Percentiles rank a stretch among this genome's conserved stretches.
Conservation (phyloP, 495 filamentous ascomycete genomes). For the Daldinia vernicosa region DNA sequence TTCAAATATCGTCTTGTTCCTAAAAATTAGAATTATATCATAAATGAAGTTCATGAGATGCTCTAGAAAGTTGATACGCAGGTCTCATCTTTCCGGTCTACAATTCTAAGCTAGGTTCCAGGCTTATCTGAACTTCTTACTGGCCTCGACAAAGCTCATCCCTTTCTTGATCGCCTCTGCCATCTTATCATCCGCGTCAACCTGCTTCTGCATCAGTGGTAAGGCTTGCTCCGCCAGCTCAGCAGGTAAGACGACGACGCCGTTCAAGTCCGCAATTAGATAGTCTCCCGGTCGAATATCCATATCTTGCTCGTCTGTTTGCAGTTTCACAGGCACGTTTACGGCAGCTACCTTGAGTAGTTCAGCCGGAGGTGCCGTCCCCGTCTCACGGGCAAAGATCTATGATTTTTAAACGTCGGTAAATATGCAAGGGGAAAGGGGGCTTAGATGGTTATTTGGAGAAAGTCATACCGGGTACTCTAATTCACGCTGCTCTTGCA, state of each 20-base stretch:
- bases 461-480: constrained; percentile 50
- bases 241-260: constrained; percentile 59
- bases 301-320: constrained; percentile 56
- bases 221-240: constrained; percentile 58
- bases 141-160: constrained; percentile 62
- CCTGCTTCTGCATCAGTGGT: constrained; percentile 58
- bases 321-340: constrained; percentile 51
- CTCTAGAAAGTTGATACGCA: not conserved
- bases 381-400: constrained; percentile 63
- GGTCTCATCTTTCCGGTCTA: not conserved
- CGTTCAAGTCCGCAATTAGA: constrained; percentile 65
- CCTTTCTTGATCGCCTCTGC: constrained; percentile 60
- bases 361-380: constrained; percentile 60
- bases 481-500: constrained; percentile 66
- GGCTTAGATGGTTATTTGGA: not conserved
- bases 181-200: constrained; percentile 64
- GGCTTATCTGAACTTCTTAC: constrained; percentile 53
- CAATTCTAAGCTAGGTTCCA: not conserved
- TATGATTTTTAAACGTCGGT: constrained; percentile 14
- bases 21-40: not conserved
- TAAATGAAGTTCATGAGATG: not conserved
- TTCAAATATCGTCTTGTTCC: not conserved
- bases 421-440: not conserved
- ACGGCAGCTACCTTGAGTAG: constrained; percentile 56
- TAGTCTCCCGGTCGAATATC: constrained; percentile 65